These are phyloP conservation scores for Hanseniaspora lachancei DNA, from an alignment of 805 yeast species.

Conservation along the genomic window DNA sequence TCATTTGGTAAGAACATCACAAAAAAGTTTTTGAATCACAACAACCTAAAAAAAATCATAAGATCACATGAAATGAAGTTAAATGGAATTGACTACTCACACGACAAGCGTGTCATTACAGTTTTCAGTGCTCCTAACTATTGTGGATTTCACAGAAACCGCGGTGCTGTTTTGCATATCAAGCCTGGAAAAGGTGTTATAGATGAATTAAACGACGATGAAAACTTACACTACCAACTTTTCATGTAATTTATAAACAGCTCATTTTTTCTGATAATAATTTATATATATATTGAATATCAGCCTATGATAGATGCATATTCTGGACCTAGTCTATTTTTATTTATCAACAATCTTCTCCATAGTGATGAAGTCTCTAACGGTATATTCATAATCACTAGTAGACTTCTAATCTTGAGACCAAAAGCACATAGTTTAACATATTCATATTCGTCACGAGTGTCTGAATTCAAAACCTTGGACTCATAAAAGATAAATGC, in stretches of 20 bases:
- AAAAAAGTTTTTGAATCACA: constrained; percentile 54
- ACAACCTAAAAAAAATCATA: constrained; percentile 64
- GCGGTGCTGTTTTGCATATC: constrained; percentile 79
- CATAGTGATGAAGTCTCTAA: constrained; percentile 1
- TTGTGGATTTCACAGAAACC: constrained; percentile 83
- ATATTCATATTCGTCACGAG: not conserved
- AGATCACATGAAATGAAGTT: constrained; percentile 92
- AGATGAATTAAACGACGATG: constrained; percentile 33
- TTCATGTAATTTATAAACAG: constrained; percentile 28
- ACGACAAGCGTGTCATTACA: constrained; percentile 71
- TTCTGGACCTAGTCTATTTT: constrained; percentile 20
- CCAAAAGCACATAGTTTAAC: not conserved
- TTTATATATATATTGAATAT: constrained; percentile 2
- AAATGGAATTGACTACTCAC: constrained; percentile 82
- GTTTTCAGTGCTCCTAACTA: constrained; percentile 98
- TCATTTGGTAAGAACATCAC: constrained; percentile 97
- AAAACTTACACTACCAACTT: constrained; percentile 40
- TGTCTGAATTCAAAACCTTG: not conserved
- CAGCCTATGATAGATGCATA: constrained; percentile 21
- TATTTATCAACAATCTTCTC: constrained; percentile 20
- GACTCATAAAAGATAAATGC: not conserved
- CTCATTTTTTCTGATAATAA: not conserved
- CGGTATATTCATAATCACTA: not conserved
- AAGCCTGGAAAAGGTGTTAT: constrained; percentile 26
- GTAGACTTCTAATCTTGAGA: not conserved